phyloP scores from a whole-genome alignment of 2,329 filamentous ascomycete genomes.

The Cercospora nicotianae region DNA sequence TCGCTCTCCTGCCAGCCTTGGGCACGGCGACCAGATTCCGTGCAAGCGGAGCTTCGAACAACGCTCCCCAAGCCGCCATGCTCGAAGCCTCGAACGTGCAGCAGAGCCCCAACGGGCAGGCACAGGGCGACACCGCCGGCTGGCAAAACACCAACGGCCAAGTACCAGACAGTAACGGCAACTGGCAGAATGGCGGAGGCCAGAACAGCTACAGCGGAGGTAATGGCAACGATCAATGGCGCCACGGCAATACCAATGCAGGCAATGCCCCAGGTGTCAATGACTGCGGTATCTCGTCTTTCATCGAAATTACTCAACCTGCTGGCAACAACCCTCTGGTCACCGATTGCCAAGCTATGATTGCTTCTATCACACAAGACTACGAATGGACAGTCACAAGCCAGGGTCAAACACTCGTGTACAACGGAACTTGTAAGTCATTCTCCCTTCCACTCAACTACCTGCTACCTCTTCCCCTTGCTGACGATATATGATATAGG shows the following conservation, averaged over 20 bases:
- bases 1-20: neutral
- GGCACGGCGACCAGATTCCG: neutral
- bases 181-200: neutral
- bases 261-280: neutral
- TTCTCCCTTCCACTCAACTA: no score
- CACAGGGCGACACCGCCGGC: neutral
- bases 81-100: neutral
- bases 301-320: neutral
- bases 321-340: neutral
- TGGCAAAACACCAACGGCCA: neutral
- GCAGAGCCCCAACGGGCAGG: neutral
- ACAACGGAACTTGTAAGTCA: neutral
- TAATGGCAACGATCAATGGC: neutral
- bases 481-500: neutral
- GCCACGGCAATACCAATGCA: neutral
- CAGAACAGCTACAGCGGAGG: neutral
- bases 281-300: neutral
- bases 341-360: neutral
- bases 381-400: neutral
- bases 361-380: neutral
- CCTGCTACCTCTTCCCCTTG: no score
- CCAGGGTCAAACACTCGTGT: neutral
- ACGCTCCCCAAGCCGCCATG: neutral
- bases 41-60: neutral
- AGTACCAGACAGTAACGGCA: neutral